Evolutionary conservation across 768 basidiomycete genomes (phyloP), one percentile per base, ranked within the genome.

Genomic region (Coprinopsis sp.): DNA sequence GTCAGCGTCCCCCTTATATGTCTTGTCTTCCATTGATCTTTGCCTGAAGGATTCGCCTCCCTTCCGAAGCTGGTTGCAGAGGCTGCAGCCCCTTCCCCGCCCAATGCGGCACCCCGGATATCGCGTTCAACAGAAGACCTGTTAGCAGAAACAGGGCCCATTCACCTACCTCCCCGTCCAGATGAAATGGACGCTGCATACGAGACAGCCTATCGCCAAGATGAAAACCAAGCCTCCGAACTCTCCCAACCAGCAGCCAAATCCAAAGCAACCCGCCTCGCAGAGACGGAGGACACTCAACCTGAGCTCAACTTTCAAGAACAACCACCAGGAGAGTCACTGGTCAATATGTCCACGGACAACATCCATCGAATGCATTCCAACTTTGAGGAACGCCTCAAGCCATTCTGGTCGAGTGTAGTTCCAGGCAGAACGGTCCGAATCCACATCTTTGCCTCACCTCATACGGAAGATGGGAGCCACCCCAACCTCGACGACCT

Each of bases 361-460:
- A 49, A 60, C 22, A 58, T 86, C 14, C 75, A 70, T 3, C 72
- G 76, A 21, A 71, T 84, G 43, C 84, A 92, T 51, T 70, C 71
- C 11, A 94, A 93, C 55, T 73, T 95, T 4, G 87, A 91, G 58
- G 63, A 73, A 4, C 81, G 92, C 1, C 66, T 95, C 21, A 79
- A 77, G 38, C 80, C 84, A 0, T 92, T 95, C 64, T 93, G 89
- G 89, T 77, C 84, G 2, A 80, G 82, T 3, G 80, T 79, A 1
- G 67, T 94, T 0, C 58, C 84, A 8, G 72, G 78, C 21, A 77
- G 90, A 14, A 74, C 65, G 2, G 67, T 93, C 6, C 74, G 77
- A 13, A 55, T 93, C 3, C 70, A 78, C 18, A 56, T 93, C n/a
- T 85, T 78, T 55, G 65, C 78, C 3, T 67, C 61, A 12, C 68